Conservation (phyloP, 768 basidiomycete genomes). For the Leccinellum rugosiceps region DNA sequence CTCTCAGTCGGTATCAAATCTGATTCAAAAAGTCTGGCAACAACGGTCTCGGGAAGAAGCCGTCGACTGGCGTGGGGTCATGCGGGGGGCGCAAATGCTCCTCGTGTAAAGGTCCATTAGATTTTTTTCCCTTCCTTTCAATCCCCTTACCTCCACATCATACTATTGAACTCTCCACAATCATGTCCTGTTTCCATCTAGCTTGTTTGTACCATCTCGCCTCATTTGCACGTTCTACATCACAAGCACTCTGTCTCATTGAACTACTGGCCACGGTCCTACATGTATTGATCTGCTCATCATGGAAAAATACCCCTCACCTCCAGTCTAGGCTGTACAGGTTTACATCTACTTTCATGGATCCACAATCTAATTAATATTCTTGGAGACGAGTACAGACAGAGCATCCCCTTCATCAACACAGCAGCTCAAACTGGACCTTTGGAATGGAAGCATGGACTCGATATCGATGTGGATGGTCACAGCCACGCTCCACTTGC, state of each 20-base stretch:
- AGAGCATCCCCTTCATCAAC: conserved; percentile 1
- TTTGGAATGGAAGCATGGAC: neutral
- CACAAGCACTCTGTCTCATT: conserved; percentile 3
- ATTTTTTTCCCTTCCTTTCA: neutral
- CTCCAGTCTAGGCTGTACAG: conserved; percentile 18
- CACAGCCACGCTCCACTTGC: conserved; percentile 18
- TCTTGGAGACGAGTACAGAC: neutral
- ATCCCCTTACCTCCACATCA: neutral
- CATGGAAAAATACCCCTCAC: conserved; percentile 21
- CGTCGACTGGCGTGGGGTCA: conserved; percentile 61
- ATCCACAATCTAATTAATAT: neutral
- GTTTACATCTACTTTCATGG: conserved; percentile 11
- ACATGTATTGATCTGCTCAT: conserved; percentile 13
- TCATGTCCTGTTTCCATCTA: neutral
- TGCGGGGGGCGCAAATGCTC: conserved; percentile 50
- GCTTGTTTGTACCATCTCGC: conserved; percentile 10
- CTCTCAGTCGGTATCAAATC: conserved; percentile 46
- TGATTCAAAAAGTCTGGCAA: conserved; percentile 63
- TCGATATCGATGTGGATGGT: neutral
- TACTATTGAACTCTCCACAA: conserved; percentile 1
- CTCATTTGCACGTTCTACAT: conserved; percentile 10
- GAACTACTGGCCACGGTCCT: conserved; percentile 22
- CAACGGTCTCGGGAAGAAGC: conserved; percentile 34
- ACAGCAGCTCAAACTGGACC: neutral
- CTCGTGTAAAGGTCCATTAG: conserved; percentile 45